These are phyloP conservation scores for Fragilariopsis cylindrus DNA, from an alignment of 108 stramenopile genomes.

Conservation along the genomic window DNA sequence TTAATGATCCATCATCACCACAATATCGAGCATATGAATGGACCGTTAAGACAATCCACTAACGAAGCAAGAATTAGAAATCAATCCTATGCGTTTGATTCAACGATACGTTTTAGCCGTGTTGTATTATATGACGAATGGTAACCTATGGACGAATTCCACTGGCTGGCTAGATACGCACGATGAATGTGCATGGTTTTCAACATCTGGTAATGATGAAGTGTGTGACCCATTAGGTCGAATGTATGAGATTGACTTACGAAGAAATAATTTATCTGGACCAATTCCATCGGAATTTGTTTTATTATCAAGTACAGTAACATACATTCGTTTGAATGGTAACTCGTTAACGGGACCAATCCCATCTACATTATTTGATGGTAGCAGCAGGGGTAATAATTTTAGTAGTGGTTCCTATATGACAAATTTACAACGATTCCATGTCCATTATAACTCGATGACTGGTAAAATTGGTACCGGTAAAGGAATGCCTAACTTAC, in stretches of 20 bases:
- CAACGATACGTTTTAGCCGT: conserved; percentile 30
- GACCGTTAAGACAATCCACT: background rate
- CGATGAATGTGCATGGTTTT: conserved; percentile 32
- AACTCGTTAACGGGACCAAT: conserved; percentile 29
- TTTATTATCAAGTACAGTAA: conserved; percentile 12
- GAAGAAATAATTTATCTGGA: conserved; percentile 33
- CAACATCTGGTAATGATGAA: background rate
- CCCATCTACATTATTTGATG: conserved; percentile 1
- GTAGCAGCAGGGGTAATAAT: background rate
- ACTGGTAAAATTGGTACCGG: conserved; percentile 7
- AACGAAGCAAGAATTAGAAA: background rate
- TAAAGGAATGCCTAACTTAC: background rate
- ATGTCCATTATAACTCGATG: background rate
- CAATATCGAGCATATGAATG: conserved; percentile 18
- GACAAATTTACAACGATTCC: conserved; percentile 14
- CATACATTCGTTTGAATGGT: conserved; percentile 22
- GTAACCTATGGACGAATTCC: conserved; percentile 23
- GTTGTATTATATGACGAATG: conserved; percentile 28
- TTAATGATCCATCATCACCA: background rate
- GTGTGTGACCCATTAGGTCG: background rate
- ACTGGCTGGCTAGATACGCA: conserved; percentile 18
- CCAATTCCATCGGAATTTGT: conserved; percentile 31
- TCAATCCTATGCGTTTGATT: conserved; percentile 4
- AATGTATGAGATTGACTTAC: conserved; percentile 23
- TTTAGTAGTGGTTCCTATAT: background rate